These are phyloP conservation scores for Ichthyophthirius multifiliis DNA, from an alignment of 169 alveolate species.

Conservation along the genomic window DNA sequence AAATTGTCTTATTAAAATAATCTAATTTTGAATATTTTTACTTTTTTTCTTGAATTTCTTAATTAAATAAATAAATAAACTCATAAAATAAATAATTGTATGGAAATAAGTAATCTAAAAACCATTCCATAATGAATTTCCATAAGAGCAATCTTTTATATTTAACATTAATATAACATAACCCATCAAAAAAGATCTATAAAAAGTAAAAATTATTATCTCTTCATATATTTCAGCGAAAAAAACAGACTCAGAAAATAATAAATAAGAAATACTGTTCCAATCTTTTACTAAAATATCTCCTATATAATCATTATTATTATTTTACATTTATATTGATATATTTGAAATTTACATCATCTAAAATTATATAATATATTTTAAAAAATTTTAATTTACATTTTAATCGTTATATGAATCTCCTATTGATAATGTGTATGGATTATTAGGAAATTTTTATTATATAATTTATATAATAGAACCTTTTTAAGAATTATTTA, in stretches of 20 bases:
- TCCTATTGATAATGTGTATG: slow-evolving; percentile 17
- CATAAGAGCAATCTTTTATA: slow-evolving; percentile 1
- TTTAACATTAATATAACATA: slow-evolving; percentile 14
- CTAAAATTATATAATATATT: slow-evolving; percentile 8
- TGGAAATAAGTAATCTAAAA: background rate
- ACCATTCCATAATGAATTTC: background rate
- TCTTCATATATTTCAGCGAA: slow-evolving; percentile 40
- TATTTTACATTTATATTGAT: background rate
- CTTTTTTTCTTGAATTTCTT: background rate
- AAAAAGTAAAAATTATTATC: slow-evolving; percentile 22
- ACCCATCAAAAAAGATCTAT: slow-evolving; percentile 28
- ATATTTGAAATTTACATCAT: slow-evolving; percentile 15
- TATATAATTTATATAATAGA: slow-evolving; percentile 11
- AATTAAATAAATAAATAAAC: background rate
- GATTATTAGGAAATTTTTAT: slow-evolving; percentile 11
- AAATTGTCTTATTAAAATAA: slow-evolving; percentile 4
- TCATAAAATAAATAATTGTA: background rate
- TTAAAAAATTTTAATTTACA: no score
- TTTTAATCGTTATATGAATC: slow-evolving; percentile 25
- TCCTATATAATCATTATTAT: background rate
- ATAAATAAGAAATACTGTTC: background rate
- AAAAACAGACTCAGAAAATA: slow-evolving; percentile 21
- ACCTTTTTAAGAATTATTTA: slow-evolving; percentile 7
- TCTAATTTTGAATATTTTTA: background rate
- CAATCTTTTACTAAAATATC: slow-evolving; percentile 15